Conservation (phyloP, 345 rosid genomes). For the Syzygium oleosum region DNA sequence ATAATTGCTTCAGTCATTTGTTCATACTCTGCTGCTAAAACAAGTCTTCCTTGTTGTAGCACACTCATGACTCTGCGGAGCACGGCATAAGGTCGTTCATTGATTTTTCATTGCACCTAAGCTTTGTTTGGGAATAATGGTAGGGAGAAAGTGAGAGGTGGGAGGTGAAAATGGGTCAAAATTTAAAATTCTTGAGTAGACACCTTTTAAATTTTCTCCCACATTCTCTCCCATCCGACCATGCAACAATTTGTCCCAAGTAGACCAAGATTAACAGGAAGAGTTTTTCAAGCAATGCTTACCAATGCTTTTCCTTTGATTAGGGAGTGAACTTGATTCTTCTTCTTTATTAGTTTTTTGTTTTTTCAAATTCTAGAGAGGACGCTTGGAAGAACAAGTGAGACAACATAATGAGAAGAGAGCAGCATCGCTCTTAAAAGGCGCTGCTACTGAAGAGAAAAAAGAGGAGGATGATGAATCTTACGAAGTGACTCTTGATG, state of each 20-base stretch:
- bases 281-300: neutral
- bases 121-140: neutral
- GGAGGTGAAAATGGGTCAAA: neutral
- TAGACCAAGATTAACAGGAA: neutral
- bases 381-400: slow-evolving; percentile 90
- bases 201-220: neutral
- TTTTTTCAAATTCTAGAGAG: slow-evolving; percentile 32
- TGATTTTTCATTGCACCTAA: neutral
- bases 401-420: slow-evolving; percentile 80
- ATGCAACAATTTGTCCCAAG: neutral
- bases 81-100: neutral
- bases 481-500: slow-evolving; percentile 84
- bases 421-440: slow-evolving; percentile 27
- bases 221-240: neutral
- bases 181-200: neutral
- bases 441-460: slow-evolving; percentile 16
- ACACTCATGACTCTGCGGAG: neutral
- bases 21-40: neutral
- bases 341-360: neutral
- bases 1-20: neutral
- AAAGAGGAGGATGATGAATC: slow-evolving; percentile 56
- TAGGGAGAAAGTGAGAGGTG: neutral
- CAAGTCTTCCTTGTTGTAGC: neutral
- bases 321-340: neutral
- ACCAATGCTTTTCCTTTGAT: neutral